phyloP scores from a whole-genome alignment of 768 basidiomycete species.

The Leccinum aurantiacum region DNA sequence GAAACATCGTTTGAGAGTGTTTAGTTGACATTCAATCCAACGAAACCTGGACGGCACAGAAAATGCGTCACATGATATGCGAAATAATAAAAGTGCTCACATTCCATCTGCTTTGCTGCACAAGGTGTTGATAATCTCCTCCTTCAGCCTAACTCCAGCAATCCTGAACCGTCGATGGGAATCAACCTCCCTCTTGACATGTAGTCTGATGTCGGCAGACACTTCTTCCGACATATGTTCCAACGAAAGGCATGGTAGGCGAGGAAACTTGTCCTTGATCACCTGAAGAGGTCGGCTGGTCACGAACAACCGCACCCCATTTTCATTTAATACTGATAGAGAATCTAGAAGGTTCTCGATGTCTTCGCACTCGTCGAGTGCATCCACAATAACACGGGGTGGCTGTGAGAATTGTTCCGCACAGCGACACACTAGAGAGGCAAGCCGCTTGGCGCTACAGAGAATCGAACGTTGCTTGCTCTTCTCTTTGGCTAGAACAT shows the following conservation, averaged over 20 bases:
- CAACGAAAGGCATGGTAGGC: slow-evolving; percentile 4
- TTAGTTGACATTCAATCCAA: neutral
- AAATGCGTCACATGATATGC: neutral
- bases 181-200: slow-evolving; percentile 8
- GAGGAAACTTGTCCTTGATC: slow-evolving; percentile 8
- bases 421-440: neutral
- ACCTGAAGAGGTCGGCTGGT: slow-evolving; percentile 3
- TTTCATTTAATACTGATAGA: neutral
- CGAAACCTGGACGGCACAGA: neutral
- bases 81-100: neutral
- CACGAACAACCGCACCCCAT: slow-evolving; percentile 5
- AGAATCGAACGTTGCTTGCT: neutral
- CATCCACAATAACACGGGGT: slow-evolving; percentile 14
- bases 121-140: slow-evolving; percentile 1
- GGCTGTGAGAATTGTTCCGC: neutral
- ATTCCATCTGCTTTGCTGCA: slow-evolving; percentile 11
- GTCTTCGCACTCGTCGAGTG: slow-evolving; percentile 18
- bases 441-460: neutral
- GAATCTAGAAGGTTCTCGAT: slow-evolving; percentile 1
- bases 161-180: slow-evolving; percentile 8
- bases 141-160: neutral
- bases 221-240: slow-evolving; percentile 1
- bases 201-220: slow-evolving; percentile 2
- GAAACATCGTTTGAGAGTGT: neutral
- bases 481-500: neutral